Conservation (phyloP, 2,329 filamentous ascomycete species). For the Aspergillus unguis region DNA sequence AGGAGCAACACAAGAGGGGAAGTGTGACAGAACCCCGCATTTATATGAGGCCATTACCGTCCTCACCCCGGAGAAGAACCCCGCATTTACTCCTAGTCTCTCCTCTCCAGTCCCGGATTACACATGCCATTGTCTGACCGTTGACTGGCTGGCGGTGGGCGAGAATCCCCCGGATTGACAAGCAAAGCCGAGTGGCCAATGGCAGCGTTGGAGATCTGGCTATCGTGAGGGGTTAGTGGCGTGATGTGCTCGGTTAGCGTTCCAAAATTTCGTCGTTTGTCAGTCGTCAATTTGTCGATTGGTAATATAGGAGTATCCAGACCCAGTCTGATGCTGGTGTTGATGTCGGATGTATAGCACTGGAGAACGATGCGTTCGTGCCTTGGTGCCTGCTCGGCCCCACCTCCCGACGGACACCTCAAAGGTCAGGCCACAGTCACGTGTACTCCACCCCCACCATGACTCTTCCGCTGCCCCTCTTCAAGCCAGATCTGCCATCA, state of each 20-base stretch:
- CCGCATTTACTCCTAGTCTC: background rate
- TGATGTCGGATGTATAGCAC: too few relatives aligned
- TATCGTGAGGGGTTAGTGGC: background rate
- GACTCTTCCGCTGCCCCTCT: background rate
- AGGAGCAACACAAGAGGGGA: background rate
- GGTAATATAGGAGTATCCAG: too few relatives aligned
- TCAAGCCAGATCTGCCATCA: background rate
- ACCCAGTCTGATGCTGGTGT: background rate
- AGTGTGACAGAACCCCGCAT: conserved; percentile 7
- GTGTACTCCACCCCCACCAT: background rate
- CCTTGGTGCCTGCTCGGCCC: background rate
- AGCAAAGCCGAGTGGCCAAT: background rate
- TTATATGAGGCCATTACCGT: background rate
- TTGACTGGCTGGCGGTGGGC: background rate
- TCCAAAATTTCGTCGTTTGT: background rate
- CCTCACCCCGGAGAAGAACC: background rate
- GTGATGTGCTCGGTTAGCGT: too few relatives aligned
- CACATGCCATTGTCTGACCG: background rate
- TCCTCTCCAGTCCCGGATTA: too few relatives aligned
- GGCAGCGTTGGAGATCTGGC: background rate
- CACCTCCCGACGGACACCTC: background rate
- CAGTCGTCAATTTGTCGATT: background rate
- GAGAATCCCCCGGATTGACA: background rate
- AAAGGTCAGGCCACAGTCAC: background rate
- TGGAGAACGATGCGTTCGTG: background rate